Evolutionary conservation across 108 stramenopile species (phyloP), one percentile per base, ranked within the genome.

Genomic region (Fistulifera pelliculosa): DNA sequence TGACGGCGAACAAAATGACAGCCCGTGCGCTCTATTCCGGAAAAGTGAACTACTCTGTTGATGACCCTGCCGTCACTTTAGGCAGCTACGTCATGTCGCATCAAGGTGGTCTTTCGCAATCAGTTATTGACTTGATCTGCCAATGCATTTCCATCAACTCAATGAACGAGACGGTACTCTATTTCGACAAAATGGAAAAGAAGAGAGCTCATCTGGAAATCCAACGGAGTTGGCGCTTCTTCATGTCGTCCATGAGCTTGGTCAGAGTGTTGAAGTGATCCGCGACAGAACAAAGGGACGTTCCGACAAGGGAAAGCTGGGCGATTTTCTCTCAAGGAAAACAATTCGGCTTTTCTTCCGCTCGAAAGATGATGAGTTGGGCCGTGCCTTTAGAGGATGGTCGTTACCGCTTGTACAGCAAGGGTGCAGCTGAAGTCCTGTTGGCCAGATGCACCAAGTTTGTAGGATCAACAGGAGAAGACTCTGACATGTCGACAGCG

Each of bases 1-100:
- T 97, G 49, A 97, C 96, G 18, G 81, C 86, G 58, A 97, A 97
- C 70, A 85, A 90, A 48, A 96, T 96, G 96, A 92, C 93, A 15
- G 90, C 89, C 1, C 70, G 85, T 0, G 73, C 85, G 14, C 50
- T 86, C 15, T 83, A 60, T 47, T 69, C 60, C 16, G 69, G 62
- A 21, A 59, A 55, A 15, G 60, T 57, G 39, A 71, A 83, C 48
- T 76, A 74, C 43, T 39, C 62, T 8, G 69, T 73, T 25, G 69
- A 49, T 22, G 80, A 91, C 69, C 83, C 82, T 10, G 27, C 59
- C 2, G 12, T 70, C 12, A 59, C 49, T 26, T 69, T 82, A 28
- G 83, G 76, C 14, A 61, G 78, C 15, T 80, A 69, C 53, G 65
- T 83, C 14, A 69, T 56, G 26, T 35, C 31, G 31, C 31, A 35